A percentile compares a stretch with the other conserved stretches of the same genome.
Evolutionary conservation across 1,284 basidiomycete species (phyloP).

Genomic region (Tilletiaria anomala): DNA sequence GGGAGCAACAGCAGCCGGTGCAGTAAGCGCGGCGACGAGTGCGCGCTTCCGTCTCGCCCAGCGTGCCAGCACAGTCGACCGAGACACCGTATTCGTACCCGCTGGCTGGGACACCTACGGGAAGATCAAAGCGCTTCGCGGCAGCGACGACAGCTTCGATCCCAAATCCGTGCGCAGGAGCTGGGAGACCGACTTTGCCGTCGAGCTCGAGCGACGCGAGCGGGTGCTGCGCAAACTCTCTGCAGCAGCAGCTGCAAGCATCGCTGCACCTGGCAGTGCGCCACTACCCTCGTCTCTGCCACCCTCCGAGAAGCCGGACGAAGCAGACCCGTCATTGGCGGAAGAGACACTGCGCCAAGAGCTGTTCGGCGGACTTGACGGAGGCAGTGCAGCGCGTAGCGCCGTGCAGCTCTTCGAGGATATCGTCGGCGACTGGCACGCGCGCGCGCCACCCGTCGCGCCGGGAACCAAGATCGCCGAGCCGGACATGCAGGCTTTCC

Average conservation of each 20-base stretch:
- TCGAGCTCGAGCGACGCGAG: conserved; percentile 12
- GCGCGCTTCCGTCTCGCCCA: conserved; percentile 65
- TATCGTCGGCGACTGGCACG: conserved; percentile 24
- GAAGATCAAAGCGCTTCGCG: conserved; percentile 71
- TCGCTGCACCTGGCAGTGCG: background rate
- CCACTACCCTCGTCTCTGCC: background rate
- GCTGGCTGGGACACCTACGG: conserved; percentile 96
- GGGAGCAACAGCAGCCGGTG: conserved; percentile 43
- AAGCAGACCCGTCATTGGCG: conserved; percentile 8
- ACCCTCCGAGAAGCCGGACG: background rate
- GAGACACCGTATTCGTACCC: conserved; percentile 79
- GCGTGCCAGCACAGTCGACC: conserved; percentile 77
- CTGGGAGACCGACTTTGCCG: conserved; percentile 41
- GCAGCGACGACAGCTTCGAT: conserved; percentile 63
- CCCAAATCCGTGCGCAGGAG: conserved; percentile 63
- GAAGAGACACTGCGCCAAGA: conserved; percentile 10
- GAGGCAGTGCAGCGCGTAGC: conserved; percentile 12
- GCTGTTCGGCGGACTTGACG: background rate
- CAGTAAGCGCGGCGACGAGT: conserved; percentile 49
- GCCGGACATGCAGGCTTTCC: conserved; percentile 7
- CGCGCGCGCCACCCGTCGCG: background rate
- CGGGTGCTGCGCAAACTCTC: background rate
- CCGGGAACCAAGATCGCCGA: background rate
- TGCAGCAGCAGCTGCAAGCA: background rate
- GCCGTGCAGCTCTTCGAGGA: conserved; percentile 30